Conservation (phyloP, 805 yeast genomes). For the Blastobotrys peoriensis region DNA sequence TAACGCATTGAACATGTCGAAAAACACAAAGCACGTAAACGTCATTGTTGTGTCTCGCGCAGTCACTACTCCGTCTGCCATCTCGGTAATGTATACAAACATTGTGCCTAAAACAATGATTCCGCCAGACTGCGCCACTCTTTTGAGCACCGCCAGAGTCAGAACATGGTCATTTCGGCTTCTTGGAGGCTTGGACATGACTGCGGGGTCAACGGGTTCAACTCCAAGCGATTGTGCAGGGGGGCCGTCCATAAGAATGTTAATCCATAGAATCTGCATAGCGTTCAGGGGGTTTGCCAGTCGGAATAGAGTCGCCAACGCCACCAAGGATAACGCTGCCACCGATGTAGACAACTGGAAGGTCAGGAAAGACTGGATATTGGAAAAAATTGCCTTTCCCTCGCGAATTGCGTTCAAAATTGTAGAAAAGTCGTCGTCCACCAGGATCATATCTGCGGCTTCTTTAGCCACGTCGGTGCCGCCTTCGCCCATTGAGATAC, state of each 20-base stretch:
- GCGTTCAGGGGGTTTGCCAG: slow-evolving; percentile 94
- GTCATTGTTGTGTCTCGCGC: slow-evolving; percentile 99
- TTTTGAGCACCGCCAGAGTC: slow-evolving; percentile 58
- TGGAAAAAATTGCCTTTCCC: slow-evolving; percentile 95
- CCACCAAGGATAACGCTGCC: slow-evolving; percentile 87
- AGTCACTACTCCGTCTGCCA: slow-evolving; percentile 74
- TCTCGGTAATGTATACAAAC: slow-evolving; percentile 77
- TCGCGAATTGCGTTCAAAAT: slow-evolving; percentile 91
- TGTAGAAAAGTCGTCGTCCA: slow-evolving; percentile 95
- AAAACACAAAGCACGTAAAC: slow-evolving; percentile 91
- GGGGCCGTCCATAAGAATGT: slow-evolving; percentile 97
- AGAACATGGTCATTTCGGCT: slow-evolving; percentile 78
- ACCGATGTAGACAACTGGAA: slow-evolving; percentile 95
- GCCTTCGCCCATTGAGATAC: slow-evolving; percentile 69
- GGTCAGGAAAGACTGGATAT: slow-evolving; percentile 89
- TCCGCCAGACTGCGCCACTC: slow-evolving; percentile 70
- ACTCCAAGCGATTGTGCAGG: slow-evolving; percentile 98
- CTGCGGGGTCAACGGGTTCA: slow-evolving; percentile 94
- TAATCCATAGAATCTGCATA: slow-evolving; percentile 97
- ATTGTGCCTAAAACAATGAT: slow-evolving; percentile 82
- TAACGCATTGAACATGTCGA: slow-evolving; percentile 95
- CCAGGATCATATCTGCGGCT: slow-evolving; percentile 95
- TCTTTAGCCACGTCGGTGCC: slow-evolving; percentile 99
- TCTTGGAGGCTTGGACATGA: slow-evolving; percentile 96
- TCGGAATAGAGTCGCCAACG: slow-evolving; percentile 77